Evolutionary conservation across 768 basidiomycete genomes (phyloP), one percentile per base, ranked within the genome.

Genomic region (Boletus vermiculosoides): DNA sequence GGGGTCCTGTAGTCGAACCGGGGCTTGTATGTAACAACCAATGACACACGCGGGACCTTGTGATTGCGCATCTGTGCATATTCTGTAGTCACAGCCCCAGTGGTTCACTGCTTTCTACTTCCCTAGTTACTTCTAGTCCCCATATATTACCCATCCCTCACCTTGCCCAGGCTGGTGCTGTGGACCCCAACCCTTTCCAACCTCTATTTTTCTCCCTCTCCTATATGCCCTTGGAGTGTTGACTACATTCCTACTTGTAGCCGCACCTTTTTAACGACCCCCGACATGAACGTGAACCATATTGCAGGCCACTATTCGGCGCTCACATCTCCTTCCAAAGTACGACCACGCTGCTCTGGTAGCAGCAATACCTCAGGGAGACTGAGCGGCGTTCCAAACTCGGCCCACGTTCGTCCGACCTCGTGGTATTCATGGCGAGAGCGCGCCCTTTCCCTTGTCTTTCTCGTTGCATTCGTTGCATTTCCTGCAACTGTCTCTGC

Each of bases 111-210:
- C 45, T 33, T 50, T 28, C 11, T 9, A 4, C 28, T 48, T 31
- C 8, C 37, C 5, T 34, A 18, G 47, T n/a, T 41, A 36, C 33
- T 20, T 20, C 9, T 0, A 16, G 16, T 18, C 25, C 16, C 9
- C 30, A 13, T 10, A 15, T 50, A 9, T 25, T 20, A 5, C 13
- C 23, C 30, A n/a, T 52, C 16, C 47, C 44, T 28, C 45, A 50
- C 20, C 52, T 39, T 22, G n/a, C 18, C 37, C 49, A 61, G 50
- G 44, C 54, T 20, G 51, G 48, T 22, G 47, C 30, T 48, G 46
- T 40, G 28, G 42, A 31, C 33, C 48, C 16, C 37, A 30, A 41
- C 55, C 53, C 59, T 61, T 61, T 50, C 40, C 53, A 57, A 53
- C 52, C 1, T 37, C 22, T 1, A 4, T 31, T 37, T 45, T 47